Evolutionary conservation across 805 yeast species (phyloP), one percentile per base, ranked within the genome.

Genomic region (Lipomyces kockii): DNA sequence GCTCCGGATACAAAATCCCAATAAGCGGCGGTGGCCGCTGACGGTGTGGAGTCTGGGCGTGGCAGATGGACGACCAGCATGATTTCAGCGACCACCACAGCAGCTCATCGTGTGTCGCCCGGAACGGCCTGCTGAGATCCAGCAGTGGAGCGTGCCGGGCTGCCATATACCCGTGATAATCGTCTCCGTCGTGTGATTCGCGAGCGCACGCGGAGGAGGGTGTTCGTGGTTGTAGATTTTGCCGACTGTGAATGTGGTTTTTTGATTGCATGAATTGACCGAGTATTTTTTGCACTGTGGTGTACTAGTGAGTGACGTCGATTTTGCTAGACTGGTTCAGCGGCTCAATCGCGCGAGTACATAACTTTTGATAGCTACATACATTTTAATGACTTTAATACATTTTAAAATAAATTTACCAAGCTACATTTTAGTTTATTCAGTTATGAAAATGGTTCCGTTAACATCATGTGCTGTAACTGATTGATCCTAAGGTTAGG

Each of bases 21-120:
- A 61, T 60, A 29, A 66, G n/a, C 62, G 60, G 59, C 17, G 39
- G 39, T 25, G 37, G 59, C 37, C 35, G 35, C 25, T 35, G 34
- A 11, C 22, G 29, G 27, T 32, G 35, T 37, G 46, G 61, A n/a
- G 20, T 7, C 37, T 22, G n/a, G 27, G 43, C 9, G 22, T 61
- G 22, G 60, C 61, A 67, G 12, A 67, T 25, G 5, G 62, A 37
- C 25, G 66, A 34, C 71, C 71, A 67, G 61, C 71, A 67, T 2
- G 60, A 59, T 22, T 46, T 29, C 25, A 67, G 29, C 27, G 71
- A 67, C 71, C 71, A 67, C 65, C 58, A 61, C 9, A 67, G 58
- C 22, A 67, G 43, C 11, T 64, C 67, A 39, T 67, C 70, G 35
- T 63, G 64, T 20, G 32, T 43, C 5, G 61, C 46, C 20, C 70